Conservation (phyloP, 768 basidiomycete genomes). For the Leccinum longicurvipes region DNA sequence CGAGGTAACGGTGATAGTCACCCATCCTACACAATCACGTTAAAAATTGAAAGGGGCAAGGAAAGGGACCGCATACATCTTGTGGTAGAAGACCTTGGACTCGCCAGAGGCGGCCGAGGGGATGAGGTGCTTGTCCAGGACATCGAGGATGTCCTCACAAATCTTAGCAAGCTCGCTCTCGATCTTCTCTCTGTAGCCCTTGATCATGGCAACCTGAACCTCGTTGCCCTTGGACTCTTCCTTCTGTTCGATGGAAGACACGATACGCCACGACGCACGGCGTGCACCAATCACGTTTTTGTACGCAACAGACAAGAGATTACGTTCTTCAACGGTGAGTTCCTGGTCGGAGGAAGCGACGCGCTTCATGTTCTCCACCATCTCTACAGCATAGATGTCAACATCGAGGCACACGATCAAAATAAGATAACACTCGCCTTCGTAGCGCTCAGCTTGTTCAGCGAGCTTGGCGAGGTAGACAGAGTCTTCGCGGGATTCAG, state of each 20-base stretch:
- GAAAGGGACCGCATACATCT: slow-evolving; percentile 64
- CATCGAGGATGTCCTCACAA: slow-evolving; percentile 97
- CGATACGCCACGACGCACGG: slow-evolving; percentile 96
- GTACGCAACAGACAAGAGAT: slow-evolving; percentile 96
- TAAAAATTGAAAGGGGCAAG: slow-evolving; percentile 2
- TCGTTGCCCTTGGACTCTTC: slow-evolving; percentile 99
- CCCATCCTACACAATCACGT: slow-evolving; percentile 71
- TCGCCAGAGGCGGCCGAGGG: slow-evolving; percentile 96
- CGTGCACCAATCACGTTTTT: slow-evolving; percentile 99
- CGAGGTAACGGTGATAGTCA: slow-evolving; percentile 98
- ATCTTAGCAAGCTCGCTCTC: slow-evolving; percentile 96
- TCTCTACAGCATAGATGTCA: slow-evolving; percentile 50
- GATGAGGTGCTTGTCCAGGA: slow-evolving; percentile 97
- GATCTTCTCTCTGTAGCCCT: slow-evolving; percentile 96
- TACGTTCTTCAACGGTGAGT: slow-evolving; percentile 97
- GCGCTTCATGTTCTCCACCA: slow-evolving; percentile 99
- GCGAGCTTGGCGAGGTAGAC: slow-evolving; percentile 99
- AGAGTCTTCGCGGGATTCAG: slow-evolving; percentile 85
- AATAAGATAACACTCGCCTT: slow-evolving; percentile 53
- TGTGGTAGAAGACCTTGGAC: slow-evolving; percentile 99
- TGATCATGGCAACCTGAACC: slow-evolving; percentile 95
- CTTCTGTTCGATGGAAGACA: slow-evolving; percentile 98
- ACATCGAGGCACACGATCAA: slow-evolving; percentile 14
- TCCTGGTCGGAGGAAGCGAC: slow-evolving; percentile 98
- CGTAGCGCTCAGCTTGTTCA: slow-evolving; percentile 99